Percentiles rank a stretch among this genome's conserved stretches.
These are phyloP conservation scores for Chytriomyces sp. DNA, from an alignment of 192 early-diverging fungal species.

Conservation along the genomic window DNA sequence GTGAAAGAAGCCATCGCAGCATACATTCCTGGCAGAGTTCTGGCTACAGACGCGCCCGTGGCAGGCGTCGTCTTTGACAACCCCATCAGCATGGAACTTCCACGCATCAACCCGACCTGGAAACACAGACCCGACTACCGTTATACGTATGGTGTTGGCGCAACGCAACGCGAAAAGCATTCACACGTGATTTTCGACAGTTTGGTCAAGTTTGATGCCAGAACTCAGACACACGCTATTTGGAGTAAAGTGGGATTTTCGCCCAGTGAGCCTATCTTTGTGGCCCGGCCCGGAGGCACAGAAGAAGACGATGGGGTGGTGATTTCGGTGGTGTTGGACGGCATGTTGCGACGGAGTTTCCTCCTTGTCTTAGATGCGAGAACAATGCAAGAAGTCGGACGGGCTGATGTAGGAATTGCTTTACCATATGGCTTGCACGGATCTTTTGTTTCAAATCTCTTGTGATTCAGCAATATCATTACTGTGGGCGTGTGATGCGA, in stretches of 20 bases:
- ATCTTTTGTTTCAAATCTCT: slow-evolving; percentile 3
- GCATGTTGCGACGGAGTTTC: slow-evolving; percentile 61
- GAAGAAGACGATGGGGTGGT: slow-evolving; percentile 77
- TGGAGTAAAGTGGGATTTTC: slow-evolving; percentile 67
- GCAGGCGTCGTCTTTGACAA: not conserved
- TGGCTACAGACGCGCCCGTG: not conserved
- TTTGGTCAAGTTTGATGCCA: slow-evolving; percentile 12
- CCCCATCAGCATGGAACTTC: slow-evolving; percentile 10
- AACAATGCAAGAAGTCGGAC: slow-evolving; percentile 63
- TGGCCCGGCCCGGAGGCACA: slow-evolving; percentile 56
- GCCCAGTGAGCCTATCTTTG: slow-evolving; percentile 80
- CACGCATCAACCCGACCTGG: slow-evolving; percentile 34
- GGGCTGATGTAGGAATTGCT: slow-evolving; percentile 62
- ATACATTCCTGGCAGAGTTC: not conserved
- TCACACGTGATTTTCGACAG: slow-evolving; percentile 39
- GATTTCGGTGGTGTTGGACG: slow-evolving; percentile 74
- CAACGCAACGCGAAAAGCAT: slow-evolving; percentile 25
- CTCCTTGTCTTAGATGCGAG: slow-evolving; percentile 75
- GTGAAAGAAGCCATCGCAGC: not conserved
- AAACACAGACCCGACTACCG: slow-evolving; percentile 29
- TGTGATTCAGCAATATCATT: not conserved
- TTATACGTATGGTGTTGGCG: slow-evolving; percentile 38
- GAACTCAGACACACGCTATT: slow-evolving; percentile 19
- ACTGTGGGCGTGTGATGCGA: no score
- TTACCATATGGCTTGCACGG: slow-evolving; percentile 75